Evolutionary conservation across 371 early-diverging fungal species (phyloP), one percentile per base, ranked within the genome.

Genomic region (Zychaea mexicana): DNA sequence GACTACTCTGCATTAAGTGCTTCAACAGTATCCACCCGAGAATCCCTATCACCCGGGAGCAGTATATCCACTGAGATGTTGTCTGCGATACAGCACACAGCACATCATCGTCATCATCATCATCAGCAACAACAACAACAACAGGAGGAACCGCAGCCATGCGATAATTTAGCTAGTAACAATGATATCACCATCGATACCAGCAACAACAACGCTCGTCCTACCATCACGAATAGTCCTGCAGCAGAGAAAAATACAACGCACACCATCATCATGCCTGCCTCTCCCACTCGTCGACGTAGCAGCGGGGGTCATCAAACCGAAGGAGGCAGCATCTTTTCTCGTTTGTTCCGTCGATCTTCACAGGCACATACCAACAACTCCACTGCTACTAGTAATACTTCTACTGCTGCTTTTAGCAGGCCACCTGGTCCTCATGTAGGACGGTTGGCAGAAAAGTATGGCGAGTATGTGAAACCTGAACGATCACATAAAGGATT

Each of bases 391-490:
- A 30, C 4, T 52, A 21, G 33, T 10, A 26, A 26, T 9, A 27
- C 56, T 21, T 31, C 56, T 2, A 27, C 56, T 9, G 7, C 56
- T 28, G 7, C 56, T 55, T n/a, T n/a, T n/a, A 15, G 38, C 38
- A 7, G 38, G 38, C 21, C 49, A 49, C 0, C 49, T 0, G 24
- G 49, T 24, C 62, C 52, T 38, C 39, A 38, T 24, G 54, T 52
- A 17, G 28, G 53, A 27, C 64, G 64, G 3, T 27, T 70, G 10
- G 49, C 63, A 31, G 77, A 81, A n/a, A 78, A 76, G 32, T 81
- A 81, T 33, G 78, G 78, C 22, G 68, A 67, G 9, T 81, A 79
- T 28, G 61, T 77, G 24, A 76, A 73, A 31, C 76, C 68, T 8
- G 32, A 60, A 61, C 45, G 54, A 17, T 38, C 67, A n/a, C 63